These are phyloP conservation scores for Chlorella sp. DNA, from an alignment of 139 green algal genomes.

Conservation along the genomic window DNA sequence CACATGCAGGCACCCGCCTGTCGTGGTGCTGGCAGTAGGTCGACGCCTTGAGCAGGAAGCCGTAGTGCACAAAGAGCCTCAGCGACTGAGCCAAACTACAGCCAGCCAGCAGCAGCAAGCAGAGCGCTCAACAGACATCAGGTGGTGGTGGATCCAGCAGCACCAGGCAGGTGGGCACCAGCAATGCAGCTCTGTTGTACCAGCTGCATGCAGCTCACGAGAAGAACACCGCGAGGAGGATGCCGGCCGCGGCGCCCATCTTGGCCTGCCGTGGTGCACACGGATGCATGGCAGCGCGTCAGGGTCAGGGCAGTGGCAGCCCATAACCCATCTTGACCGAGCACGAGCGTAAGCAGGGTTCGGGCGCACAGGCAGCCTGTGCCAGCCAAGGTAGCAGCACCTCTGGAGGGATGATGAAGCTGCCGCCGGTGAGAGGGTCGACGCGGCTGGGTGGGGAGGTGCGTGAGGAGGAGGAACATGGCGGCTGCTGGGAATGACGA, in stretches of 20 bases:
- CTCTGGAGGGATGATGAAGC: conserved; percentile 7
- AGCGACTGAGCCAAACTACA: background rate
- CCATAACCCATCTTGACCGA: no score
- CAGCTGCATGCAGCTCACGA: background rate
- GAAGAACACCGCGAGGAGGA: conserved; percentile 18
- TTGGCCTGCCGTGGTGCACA: no score
- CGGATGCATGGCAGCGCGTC: no score
- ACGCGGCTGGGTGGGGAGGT: background rate
- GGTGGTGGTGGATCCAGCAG: background rate
- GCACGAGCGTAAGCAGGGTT: no score
- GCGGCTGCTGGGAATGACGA: background rate
- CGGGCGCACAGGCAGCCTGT: no score
- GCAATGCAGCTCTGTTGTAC: background rate
- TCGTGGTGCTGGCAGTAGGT: conserved; percentile 5
- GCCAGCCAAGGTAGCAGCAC: no score
- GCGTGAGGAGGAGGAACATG: no score
- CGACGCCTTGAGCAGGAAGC: conserved; percentile 7
- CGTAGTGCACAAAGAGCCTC: conserved; percentile 26
- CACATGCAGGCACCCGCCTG: background rate
- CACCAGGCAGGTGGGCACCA: background rate
- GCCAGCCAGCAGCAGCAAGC: no score
- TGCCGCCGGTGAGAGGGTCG: conserved; percentile 1
- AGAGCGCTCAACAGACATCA: background rate
- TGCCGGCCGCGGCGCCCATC: conserved; percentile 1
- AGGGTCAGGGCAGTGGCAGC: no score